Evolutionary conservation across 805 yeast species (phyloP), one percentile per base, ranked within the genome.

Genomic region (Citeromyces nyonsensis): DNA sequence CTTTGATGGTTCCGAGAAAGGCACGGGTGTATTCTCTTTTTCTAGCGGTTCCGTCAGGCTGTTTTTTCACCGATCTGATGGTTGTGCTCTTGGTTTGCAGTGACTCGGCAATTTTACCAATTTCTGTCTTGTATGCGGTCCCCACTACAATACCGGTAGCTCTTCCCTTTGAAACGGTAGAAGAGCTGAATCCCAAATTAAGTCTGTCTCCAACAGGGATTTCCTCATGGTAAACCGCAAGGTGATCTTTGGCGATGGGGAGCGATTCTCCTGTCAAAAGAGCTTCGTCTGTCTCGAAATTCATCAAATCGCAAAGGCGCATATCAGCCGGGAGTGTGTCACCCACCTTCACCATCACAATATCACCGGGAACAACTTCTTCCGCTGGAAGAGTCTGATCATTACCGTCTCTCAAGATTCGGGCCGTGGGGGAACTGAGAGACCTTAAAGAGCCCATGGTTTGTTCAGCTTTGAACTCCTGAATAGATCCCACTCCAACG

Each of bases 221-320:
- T 32, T 39, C 44, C 33, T 48, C 44, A 2, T 51, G 44, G 37
- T 63, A 72, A 6, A 61, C 54, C 8, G 55, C 55, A 0, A 48
- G 43, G 15, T 57, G 62, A 31, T 65, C 60, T 47, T 78, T 78
- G 11, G 61, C 54, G n/a, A 79, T 67, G 3, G 94, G 86, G 29
- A 71, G 51, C 0, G 94, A 69, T 55, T 88, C 97, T 32, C 97
- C 97, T 0, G 97, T 86, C 36, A 88, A 61, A 24, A 85, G 56
- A 3, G 95, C 78, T 52, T 88, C 97, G 47, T 85, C 86, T 8
- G 82, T 69, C 48, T 78, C 86, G 40, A 79, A 71, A 48, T 77
- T 79, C 48, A 67, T 60, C 31, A 64, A 42, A 29, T 63, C 69
- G 35, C 73, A 43, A 31, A 78, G 56, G 42, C 86, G 62, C 35